Conservation (phyloP, 83 land plant genomes). For the Picea mariana region DNA sequence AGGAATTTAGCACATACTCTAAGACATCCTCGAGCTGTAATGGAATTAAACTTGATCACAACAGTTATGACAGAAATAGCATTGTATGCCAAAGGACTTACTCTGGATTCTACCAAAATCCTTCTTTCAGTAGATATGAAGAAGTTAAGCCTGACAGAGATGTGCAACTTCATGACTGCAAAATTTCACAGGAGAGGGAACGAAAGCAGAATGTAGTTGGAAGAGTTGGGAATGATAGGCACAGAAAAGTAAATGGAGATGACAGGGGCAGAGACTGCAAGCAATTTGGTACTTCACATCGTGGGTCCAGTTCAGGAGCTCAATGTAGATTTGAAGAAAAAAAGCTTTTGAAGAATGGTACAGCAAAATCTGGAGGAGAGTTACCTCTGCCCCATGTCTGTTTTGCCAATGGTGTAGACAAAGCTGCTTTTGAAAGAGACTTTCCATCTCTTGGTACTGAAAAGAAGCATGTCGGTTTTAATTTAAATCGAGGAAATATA, state of each 20-base stretch:
- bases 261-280: neutral
- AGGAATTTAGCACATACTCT: neutral
- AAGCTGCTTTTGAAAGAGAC: slow-evolving; percentile 54
- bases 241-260: neutral
- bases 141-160: neutral
- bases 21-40: neutral
- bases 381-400: neutral
- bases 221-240: neutral
- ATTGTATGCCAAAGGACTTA: neutral
- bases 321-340: neutral
- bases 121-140: neutral
- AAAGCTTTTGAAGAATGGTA: neutral
- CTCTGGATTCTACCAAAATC: neutral
- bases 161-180: neutral
- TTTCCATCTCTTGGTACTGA: slow-evolving; percentile 69
- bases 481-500: neutral
- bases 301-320: neutral
- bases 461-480: slow-evolving; percentile 23
- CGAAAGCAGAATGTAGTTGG: neutral
- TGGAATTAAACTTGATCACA: neutral
- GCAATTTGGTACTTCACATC: neutral
- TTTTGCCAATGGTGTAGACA: slow-evolving; percentile 20
- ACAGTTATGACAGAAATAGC: neutral
- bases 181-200: neutral
- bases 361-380: neutral